Evolutionary conservation across 768 basidiomycete genomes (phyloP).

Genomic region (Boletus barrowsii): DNA sequence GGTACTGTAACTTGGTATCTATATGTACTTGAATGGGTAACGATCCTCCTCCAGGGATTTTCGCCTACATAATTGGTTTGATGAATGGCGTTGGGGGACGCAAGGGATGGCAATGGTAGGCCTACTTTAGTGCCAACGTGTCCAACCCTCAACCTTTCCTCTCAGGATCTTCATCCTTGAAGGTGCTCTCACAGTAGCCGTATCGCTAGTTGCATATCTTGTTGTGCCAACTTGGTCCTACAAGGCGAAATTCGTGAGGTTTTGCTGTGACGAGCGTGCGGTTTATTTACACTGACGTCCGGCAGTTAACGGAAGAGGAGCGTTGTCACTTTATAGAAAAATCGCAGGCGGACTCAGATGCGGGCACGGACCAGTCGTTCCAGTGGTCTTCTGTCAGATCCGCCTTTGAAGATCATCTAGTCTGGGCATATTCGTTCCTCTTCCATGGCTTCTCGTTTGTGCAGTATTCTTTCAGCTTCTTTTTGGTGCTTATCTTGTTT

Average conservation of each 20-base stretch:
- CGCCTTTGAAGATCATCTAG: slow-evolving; percentile 54
- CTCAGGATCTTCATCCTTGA: slow-evolving; percentile 59
- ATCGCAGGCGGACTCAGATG: slow-evolving; percentile 52
- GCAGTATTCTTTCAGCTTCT: slow-evolving; percentile 55
- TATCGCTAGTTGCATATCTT: slow-evolving; percentile 49
- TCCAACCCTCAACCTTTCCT: background rate
- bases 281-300: background rate
- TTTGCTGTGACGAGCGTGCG: background rate
- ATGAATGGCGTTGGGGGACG: slow-evolving; percentile 62
- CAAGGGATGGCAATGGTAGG: slow-evolving; percentile 58
- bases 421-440: slow-evolving; percentile 57
- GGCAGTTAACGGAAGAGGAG: slow-evolving; percentile 52
- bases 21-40: background rate
- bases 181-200: slow-evolving; percentile 47
- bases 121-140: too few relatives aligned
- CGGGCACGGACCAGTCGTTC: slow-evolving; percentile 50
- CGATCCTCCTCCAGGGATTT: slow-evolving; percentile 38
- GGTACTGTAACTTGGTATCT: slow-evolving; percentile 28
- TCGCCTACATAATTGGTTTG: slow-evolving; percentile 56
- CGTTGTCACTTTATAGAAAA: slow-evolving; percentile 47
- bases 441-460: slow-evolving; percentile 64
- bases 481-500: slow-evolving; percentile 37
- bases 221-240: slow-evolving; percentile 60
- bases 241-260: slow-evolving; percentile 52
- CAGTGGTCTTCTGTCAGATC: slow-evolving; percentile 56